Conservation (phyloP, 768 basidiomycete species). For the Mycena haematopus region DNA sequence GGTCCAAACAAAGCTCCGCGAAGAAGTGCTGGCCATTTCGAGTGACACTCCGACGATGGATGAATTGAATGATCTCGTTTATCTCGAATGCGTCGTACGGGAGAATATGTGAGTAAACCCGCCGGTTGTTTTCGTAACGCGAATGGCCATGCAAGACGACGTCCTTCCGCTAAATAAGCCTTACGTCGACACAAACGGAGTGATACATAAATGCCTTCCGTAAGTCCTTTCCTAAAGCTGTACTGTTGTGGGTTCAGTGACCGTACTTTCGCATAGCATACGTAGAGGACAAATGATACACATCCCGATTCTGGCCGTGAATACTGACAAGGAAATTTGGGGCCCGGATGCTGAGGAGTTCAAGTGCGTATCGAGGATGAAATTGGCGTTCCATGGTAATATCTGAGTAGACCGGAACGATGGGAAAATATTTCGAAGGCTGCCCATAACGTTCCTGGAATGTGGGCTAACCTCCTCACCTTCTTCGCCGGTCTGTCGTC, state of each 20-base stretch:
- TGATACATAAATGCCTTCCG: slow-evolving; percentile 44
- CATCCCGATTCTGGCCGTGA: slow-evolving; percentile 59
- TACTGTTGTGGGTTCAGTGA: not conserved
- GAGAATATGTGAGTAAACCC: slow-evolving; percentile 65
- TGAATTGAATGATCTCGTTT: slow-evolving; percentile 44
- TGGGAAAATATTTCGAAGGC: slow-evolving; percentile 59
- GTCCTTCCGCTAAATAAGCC: slow-evolving; percentile 56
- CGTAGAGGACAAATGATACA: slow-evolving; percentile 51
- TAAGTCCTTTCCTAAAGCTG: not conserved
- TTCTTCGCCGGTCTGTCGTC: slow-evolving; percentile 60
- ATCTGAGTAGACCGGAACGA: slow-evolving; percentile 62
- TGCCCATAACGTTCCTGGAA: slow-evolving; percentile 56
- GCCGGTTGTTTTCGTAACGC: slow-evolving; percentile 51
- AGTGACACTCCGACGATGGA: slow-evolving; percentile 50
- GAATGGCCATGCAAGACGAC: slow-evolving; percentile 59
- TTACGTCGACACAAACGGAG: slow-evolving; percentile 50
- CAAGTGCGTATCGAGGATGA: slow-evolving; percentile 44
- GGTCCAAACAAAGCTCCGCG: slow-evolving; percentile 49
- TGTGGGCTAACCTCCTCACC: slow-evolving; percentile 64
- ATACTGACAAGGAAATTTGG: slow-evolving; percentile 61
- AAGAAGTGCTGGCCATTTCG: slow-evolving; percentile 45
- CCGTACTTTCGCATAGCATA: slow-evolving; percentile 35
- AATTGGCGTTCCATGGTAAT: not conserved
- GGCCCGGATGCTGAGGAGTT: slow-evolving; percentile 69
- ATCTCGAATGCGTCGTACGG: slow-evolving; percentile 57